Evolutionary conservation across 495 filamentous ascomycete species (phyloP).

Genomic region (Pseudotulostoma volvatum): DNA sequence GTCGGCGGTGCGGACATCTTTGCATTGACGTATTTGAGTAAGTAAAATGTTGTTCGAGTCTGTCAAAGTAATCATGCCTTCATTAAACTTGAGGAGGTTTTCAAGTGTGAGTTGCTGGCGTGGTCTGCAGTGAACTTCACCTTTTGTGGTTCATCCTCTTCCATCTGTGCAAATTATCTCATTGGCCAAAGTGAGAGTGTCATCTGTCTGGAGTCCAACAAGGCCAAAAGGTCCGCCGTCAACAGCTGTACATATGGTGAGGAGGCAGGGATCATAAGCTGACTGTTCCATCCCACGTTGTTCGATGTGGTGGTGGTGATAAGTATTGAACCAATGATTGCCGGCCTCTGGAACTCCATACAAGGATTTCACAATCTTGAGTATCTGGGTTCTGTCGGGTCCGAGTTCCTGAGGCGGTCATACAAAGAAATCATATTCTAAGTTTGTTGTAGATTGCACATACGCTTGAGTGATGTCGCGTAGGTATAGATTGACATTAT

Average conservation of each 20-base stretch:
- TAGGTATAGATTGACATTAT: neutral
- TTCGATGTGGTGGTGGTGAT: no score
- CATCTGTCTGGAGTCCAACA: no score
- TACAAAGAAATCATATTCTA: neutral
- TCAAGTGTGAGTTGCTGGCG: no score
- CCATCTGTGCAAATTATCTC: no score
- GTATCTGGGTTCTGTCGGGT: neutral
- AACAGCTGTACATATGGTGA: no score
- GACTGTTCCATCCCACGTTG: no score
- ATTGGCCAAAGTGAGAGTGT: no score
- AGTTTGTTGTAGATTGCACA: neutral
- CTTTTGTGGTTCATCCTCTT: no score
- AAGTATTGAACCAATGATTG: neutral
- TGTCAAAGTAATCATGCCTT: neutral
- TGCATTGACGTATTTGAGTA: neutral
- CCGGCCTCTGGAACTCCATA: neutral
- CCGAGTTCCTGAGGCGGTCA: neutral
- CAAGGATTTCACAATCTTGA: neutral
- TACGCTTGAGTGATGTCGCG: neutral
- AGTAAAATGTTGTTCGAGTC: neutral
- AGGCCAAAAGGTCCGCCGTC: no score
- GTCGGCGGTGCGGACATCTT: neutral
- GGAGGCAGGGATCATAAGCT: no score
- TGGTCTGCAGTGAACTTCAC: no score
- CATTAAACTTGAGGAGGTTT: neutral